Base-by-base conservation (phyloP, 2,329 filamentous ascomycete genomes). In the Alternaria triticina region DNA sequence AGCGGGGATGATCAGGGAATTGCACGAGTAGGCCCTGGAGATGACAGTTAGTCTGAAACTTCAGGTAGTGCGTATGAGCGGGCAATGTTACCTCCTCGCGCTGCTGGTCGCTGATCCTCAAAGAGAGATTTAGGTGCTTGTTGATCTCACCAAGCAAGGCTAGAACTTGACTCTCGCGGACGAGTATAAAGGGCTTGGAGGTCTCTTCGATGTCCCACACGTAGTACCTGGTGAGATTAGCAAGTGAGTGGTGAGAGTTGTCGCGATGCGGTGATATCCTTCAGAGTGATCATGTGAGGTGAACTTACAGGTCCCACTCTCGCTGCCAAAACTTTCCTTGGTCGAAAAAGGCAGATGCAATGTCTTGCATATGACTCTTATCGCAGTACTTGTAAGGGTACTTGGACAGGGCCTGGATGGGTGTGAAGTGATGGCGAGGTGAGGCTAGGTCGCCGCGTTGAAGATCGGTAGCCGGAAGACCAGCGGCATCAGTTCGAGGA, bases 241-340 rank as follows among this genome's bases (percentile, higher is more conserved):
- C 12, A 15, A 10, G 23, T 25, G 28, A 23, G 0, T 9, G 36
- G 12, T 44, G 17, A 20, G 15, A 15, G 57, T 69, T 52, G 65
- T 63, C 30, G 40, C 27, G 10, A 46, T 40, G 27, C 11, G 2
- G 15, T 61, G 5, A 36, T 25, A 25, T n/a, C 2, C 17, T 20
- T 25, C 22, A 47, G 8, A 9, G 17, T 25, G 13, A 23, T 36
- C 12, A 55, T 72, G 74, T 62, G 74, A 74, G 27, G 71, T 77
- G n/a, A 33, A 84, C 90, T 85, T 83, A 96, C 92, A 97, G 82
- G 66, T 95, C 89, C 94, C 94, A 97, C 11, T 82, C 74, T 62
- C 88, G 85, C 3, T 82, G 79, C 70, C 86, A 87, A 67, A 91
- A 83, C 54, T 92, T 82, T 27, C 81, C 85, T 4, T 76, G 73